These are phyloP conservation scores for Botrytis fabae DNA, from an alignment of 2,329 filamentous ascomycete species.

Conservation along the genomic window DNA sequence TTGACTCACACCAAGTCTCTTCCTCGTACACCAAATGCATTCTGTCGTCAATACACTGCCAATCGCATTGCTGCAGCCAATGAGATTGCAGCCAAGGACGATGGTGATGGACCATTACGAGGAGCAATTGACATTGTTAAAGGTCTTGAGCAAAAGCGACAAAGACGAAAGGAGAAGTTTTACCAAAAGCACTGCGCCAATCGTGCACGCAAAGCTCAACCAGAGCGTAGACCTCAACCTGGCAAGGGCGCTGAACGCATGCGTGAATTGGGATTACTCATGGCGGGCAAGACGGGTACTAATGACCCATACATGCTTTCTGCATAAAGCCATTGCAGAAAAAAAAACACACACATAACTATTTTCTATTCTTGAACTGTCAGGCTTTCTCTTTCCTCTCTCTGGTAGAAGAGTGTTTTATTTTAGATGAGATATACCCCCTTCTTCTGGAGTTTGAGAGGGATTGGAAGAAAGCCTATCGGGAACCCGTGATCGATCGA, in stretches of 20 bases:
- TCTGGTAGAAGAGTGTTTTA: conserved; percentile 19
- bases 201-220: conserved; percentile 69
- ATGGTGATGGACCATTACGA: conserved; percentile 66
- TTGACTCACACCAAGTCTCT: conserved; percentile 82
- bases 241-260: conserved; percentile 92
- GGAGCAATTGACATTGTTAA: conserved; percentile 98
- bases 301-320: conserved; percentile 70
- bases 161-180: conserved; percentile 89
- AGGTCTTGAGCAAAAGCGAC: conserved; percentile 89
- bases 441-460: conserved; percentile 8
- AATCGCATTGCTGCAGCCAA: conserved; percentile 47
- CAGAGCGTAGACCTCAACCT: conserved; percentile 62
- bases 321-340: conserved; percentile 47
- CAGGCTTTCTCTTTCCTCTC: conserved; percentile 20
- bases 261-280: conserved; percentile 84
- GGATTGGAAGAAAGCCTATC: conserved; percentile 19
- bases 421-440: conserved; percentile 13
- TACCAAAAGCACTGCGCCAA: conserved; percentile 80
- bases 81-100: conserved; percentile 42
- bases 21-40: conserved; percentile 73
- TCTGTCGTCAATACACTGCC: conserved; percentile 51
- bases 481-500: conserved; percentile 14
- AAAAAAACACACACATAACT: neutral
- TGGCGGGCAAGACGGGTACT: conserved; percentile 75
- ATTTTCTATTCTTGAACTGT: conserved; percentile 17